Conservation (phyloP, 371 early-diverging fungal species). For the Nosema bombycis region DNA sequence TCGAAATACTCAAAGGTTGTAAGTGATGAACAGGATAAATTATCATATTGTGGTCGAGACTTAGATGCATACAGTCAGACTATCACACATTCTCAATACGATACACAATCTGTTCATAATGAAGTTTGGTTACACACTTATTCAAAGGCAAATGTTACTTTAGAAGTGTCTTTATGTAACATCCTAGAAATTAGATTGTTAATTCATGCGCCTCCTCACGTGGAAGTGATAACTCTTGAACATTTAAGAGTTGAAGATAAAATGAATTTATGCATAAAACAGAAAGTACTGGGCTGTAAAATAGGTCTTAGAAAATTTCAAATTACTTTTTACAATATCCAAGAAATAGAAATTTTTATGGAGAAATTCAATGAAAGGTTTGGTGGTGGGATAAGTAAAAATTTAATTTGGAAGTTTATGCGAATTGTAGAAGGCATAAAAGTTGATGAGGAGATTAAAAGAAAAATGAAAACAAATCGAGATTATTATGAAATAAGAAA, state of each 20-base stretch:
- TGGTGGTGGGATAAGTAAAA: too few species aligned
- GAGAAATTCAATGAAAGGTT: constrained; percentile 2
- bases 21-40: background rate
- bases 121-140: constrained; percentile 40
- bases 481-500: constrained; percentile 12
- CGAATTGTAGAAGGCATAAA: background rate
- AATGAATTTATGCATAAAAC: constrained; percentile 14
- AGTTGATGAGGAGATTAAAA: background rate
- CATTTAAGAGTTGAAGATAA: background rate
- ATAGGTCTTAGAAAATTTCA: constrained; percentile 12
- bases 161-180: constrained; percentile 9
- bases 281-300: constrained; percentile 15
- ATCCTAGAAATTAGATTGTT: constrained; percentile 16
- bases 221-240: constrained; percentile 20
- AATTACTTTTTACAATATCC: constrained; percentile 17
- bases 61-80: constrained; percentile 22
- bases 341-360: constrained; percentile 25
- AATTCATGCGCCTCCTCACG: constrained; percentile 14
- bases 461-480: background rate
- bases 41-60: constrained; percentile 24
- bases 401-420: background rate
- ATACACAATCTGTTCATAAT: constrained; percentile 22
- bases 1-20: constrained; percentile 42
- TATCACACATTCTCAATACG: constrained; percentile 31
- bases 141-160: constrained; percentile 18